These are phyloP conservation scores for Teunomyces lycoperdinae DNA, from an alignment of 805 yeast genomes.

Conservation along the genomic window DNA sequence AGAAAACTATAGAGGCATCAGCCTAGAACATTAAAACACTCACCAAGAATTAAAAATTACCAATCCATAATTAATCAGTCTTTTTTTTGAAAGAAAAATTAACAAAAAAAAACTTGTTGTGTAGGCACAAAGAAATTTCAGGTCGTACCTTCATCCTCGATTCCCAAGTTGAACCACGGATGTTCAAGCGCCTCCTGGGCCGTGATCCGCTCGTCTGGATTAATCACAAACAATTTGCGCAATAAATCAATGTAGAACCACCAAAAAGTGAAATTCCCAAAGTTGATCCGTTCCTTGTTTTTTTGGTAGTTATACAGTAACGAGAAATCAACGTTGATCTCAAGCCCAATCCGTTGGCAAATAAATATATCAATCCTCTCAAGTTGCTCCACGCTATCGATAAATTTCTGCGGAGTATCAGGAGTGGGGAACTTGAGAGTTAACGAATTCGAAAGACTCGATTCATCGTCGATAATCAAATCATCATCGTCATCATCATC, in stretches of 20 bases:
- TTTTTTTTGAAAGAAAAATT: neutral
- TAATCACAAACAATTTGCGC: conserved; percentile 35
- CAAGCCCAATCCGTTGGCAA: conserved; percentile 38
- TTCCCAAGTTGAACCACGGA: conserved; percentile 49
- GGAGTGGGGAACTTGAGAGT: conserved; percentile 37
- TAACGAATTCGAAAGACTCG: conserved; percentile 22
- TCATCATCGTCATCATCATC: conserved; percentile 21
- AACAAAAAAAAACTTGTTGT: neutral
- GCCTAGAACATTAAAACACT: conserved; percentile 3
- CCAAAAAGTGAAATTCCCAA: conserved; percentile 78
- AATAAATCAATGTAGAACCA: conserved; percentile 57
- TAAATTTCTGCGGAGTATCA: conserved; percentile 37
- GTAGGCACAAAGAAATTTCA: neutral
- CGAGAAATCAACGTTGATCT: conserved; percentile 38
- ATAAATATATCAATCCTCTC: conserved; percentile 44
- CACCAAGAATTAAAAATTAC: conserved; percentile 5
- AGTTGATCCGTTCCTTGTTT: conserved; percentile 42
- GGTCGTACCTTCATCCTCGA: conserved; percentile 45
- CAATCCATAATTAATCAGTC: neutral
- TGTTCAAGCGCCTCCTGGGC: conserved; percentile 44
- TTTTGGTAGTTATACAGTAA: conserved; percentile 37
- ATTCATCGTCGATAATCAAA: conserved; percentile 31
- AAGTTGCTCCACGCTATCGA: conserved; percentile 38
- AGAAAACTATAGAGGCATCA: neutral
- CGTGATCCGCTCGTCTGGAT: conserved; percentile 37